Percentiles rank a stretch among this genome's conserved stretches.
Evolutionary conservation across 345 rosid species (phyloP).

Genomic region (Moricandia moricandioides): DNA sequence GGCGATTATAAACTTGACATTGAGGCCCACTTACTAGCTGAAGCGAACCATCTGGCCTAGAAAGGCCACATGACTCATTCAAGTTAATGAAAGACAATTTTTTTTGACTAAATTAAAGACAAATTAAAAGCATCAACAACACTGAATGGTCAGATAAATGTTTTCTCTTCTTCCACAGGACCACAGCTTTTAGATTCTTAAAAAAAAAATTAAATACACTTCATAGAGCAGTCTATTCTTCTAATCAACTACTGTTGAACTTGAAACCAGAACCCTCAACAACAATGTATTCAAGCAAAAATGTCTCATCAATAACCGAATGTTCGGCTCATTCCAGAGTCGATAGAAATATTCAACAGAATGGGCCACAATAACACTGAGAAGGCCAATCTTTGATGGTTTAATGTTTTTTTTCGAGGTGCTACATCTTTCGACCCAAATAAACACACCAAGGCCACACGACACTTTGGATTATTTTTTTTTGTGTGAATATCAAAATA

Average conservation of each 20-base stretch:
- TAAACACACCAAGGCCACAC: neutral
- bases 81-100: neutral
- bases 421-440: conserved; percentile 2
- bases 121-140: neutral
- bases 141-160: no score
- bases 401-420: neutral
- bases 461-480: neutral
- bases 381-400: neutral
- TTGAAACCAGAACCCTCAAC: neutral
- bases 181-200: no score
- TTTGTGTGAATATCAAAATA: neutral
- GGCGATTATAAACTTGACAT: neutral
- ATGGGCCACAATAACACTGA: neutral
- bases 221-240: conserved; percentile 2
- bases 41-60: neutral
- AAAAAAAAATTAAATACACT: neutral
- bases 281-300: neutral
- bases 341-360: neutral
- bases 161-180: no score
- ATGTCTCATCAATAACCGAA: neutral
- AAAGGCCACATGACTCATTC: neutral
- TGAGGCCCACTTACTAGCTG: neutral
- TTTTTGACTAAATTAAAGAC: no score
- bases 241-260: neutral
- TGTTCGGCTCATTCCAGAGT: neutral